These are phyloP conservation scores for Purpureocillium lavendulum DNA, from an alignment of 2,329 filamentous ascomycete species.

Conservation along the genomic window DNA sequence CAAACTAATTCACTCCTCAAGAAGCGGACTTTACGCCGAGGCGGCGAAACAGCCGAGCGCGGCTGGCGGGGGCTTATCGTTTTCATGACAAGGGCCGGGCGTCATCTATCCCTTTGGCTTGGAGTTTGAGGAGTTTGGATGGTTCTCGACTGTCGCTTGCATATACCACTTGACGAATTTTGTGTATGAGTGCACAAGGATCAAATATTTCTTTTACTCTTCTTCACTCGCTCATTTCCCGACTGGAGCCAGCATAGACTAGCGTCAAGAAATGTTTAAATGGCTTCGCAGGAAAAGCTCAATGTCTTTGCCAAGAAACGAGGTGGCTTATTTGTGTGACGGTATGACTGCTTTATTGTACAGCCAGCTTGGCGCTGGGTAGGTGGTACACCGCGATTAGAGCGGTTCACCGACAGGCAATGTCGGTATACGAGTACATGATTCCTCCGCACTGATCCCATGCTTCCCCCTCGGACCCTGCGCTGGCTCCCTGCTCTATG, in stretches of 20 bases:
- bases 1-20: too few relatives aligned
- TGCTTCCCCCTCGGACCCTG: background rate
- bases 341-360: slow-evolving; percentile 2
- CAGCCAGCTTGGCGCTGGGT: slow-evolving; percentile 5
- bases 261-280: slow-evolving; percentile 1
- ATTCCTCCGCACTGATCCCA: background rate
- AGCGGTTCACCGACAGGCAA: background rate
- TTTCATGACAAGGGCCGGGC: slow-evolving; percentile 11
- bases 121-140: slow-evolving; percentile 19
- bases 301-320: too few relatives aligned
- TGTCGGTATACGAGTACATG: background rate
- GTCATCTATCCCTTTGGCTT: slow-evolving; percentile 14
- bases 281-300: background rate
- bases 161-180: slow-evolving; percentile 10
- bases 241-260: slow-evolving; percentile 7
- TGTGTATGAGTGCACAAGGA: slow-evolving; percentile 7
- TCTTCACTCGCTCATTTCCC: background rate
- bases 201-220: background rate
- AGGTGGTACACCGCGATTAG: slow-evolving; percentile 2
- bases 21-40: too few relatives aligned
- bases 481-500: background rate
- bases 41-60: too few relatives aligned
- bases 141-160: slow-evolving; percentile 16
- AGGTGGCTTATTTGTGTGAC: too few relatives aligned
- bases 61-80: background rate